Base-by-base conservation (phyloP, 78 protist species). In the Protostelium mycophagum region DNA sequence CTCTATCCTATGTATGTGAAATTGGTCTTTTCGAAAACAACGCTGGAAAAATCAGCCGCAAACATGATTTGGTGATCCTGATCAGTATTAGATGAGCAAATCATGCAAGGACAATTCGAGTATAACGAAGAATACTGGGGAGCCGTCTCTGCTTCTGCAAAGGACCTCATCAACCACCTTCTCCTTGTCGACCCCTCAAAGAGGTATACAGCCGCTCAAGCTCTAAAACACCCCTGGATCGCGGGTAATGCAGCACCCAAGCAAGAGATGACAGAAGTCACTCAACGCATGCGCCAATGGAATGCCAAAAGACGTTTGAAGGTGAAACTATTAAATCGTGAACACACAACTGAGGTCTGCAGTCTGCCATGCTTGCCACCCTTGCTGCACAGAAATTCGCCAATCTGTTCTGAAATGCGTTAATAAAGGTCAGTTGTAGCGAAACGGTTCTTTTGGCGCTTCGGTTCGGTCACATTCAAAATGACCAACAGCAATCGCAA, bases 181-280 rank as follows among this genome's bases (percentile, higher is more conserved):
- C 83, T 94, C 31, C 83, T 28, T 5, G 84, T 88, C 38, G 93
- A 88, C 85, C 96, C 95, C 1, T 25, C 36, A 5, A 86, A 73
- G 63, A 39, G 97, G 37, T 86, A 89, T 36, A 86, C 94, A 28
- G 94, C 95, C 0, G 94, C 63, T 84, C 93, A 93, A 38, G 91
- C 94, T 1, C 63, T 91, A 29, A 87, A 89, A 63, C 93, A 94
- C 85, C 91, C 86, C 29, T 95, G 95, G 95, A 51, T 51, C 73
- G 73, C 73, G 16, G 73, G 73, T 25, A 51, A 51, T 51, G 73
- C 73, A 51, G 73, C 73, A 16, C 5, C 73, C 31, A 51, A 16
- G 73, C 73, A 51, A 51, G 73, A 51, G 5, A 51, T 51, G 31
- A 16, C 5, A 25, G 5, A 5, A 25, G 73, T 51, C 73, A 16